Conservation (phyloP, 1,284 basidiomycete species). For the Puccinia triticina region DNA sequence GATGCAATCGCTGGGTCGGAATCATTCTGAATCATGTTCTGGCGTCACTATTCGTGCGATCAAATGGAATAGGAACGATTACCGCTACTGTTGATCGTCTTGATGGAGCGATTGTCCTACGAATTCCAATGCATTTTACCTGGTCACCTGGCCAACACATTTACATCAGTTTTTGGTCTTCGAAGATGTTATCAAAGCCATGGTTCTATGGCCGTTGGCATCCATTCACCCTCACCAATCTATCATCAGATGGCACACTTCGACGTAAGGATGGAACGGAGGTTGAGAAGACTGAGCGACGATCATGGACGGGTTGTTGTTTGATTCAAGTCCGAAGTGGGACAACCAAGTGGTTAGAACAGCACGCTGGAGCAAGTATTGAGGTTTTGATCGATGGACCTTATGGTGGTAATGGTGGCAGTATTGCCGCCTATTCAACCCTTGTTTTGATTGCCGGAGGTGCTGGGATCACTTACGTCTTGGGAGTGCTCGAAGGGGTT, state of each 20-base stretch:
- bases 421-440: slow-evolving; percentile 20
- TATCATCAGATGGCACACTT: neutral
- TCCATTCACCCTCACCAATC: slow-evolving; percentile 33
- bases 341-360: slow-evolving; percentile 25
- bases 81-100: slow-evolving; percentile 31
- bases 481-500: slow-evolving; percentile 26
- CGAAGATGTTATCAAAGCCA: slow-evolving; percentile 18
- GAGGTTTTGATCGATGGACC: slow-evolving; percentile 20
- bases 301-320: slow-evolving; percentile 23
- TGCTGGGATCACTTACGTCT: slow-evolving; percentile 30
- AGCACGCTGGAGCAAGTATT: slow-evolving; percentile 6
- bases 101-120: slow-evolving; percentile 26
- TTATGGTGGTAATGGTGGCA: slow-evolving; percentile 17
- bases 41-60: neutral
- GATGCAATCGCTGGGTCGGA: slow-evolving; percentile 2
- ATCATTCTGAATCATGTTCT: slow-evolving; percentile 18
- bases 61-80: neutral
- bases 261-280: slow-evolving; percentile 29
- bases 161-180: slow-evolving; percentile 40
- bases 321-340: slow-evolving; percentile 21
- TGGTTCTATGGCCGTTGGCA: slow-evolving; percentile 37
- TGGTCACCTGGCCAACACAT: slow-evolving; percentile 35
- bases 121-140: slow-evolving; percentile 14
- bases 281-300: neutral
- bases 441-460: slow-evolving; percentile 36